phyloP scores from a whole-genome alignment of 192 early-diverging fungal species.

The Entomortierella lignicola region DNA sequence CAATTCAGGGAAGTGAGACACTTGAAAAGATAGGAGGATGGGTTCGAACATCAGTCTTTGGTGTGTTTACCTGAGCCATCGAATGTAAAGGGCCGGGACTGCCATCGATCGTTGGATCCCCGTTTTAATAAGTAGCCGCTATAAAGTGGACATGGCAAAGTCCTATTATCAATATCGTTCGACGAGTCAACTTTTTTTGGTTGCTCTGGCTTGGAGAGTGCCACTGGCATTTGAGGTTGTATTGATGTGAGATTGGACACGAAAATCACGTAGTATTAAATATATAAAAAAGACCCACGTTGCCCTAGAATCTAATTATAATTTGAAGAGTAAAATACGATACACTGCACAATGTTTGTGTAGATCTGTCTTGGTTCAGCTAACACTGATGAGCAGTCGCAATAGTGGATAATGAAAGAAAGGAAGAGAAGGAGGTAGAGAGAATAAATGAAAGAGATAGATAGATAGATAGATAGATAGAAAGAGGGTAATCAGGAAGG shows the following conservation, averaged over 20 bases:
- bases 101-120: conserved; percentile 35
- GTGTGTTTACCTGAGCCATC: conserved; percentile 31
- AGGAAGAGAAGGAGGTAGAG: not conserved
- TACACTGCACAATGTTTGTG: not conserved
- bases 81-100: conserved; percentile 40
- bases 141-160: conserved; percentile 20
- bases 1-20: not conserved
- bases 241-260: not conserved
- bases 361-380: not conserved
- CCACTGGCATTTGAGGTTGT: conserved; percentile 2
- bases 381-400: too few relatives aligned
- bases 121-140: conserved; percentile 38
- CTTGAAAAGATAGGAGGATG: not conserved
- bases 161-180: not conserved
- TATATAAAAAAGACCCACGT: too few relatives aligned
- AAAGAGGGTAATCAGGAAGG: not conserved
- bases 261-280: too few relatives aligned
- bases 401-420: not conserved
- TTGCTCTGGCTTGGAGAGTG: not conserved
- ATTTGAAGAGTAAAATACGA: not conserved
- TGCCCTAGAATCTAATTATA: too few relatives aligned
- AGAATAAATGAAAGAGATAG: conserved; percentile 3
- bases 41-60: not conserved
- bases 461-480: not conserved
- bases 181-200: not conserved